Conservation (phyloP, 768 basidiomycete genomes). For the Mycena vitilis region DNA sequence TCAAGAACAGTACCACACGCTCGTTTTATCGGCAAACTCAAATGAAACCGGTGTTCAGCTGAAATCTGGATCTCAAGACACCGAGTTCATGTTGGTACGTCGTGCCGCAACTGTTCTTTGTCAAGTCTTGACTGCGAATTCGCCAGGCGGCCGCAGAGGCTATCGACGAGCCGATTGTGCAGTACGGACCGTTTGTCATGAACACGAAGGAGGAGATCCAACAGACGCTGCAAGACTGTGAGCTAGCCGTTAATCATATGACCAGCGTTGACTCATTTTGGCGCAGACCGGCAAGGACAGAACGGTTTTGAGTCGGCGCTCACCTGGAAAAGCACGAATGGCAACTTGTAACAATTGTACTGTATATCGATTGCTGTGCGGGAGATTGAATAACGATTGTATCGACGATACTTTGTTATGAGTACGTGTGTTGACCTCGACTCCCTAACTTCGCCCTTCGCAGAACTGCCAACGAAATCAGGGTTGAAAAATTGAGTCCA, state of each 20-base stretch:
- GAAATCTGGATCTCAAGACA: constrained; percentile 66
- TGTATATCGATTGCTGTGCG: neutral
- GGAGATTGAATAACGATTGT: no score
- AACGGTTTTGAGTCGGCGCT: constrained; percentile 95
- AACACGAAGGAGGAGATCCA: constrained; percentile 84
- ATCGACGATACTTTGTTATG: no score
- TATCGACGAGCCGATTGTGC: constrained; percentile 87
- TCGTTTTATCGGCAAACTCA: constrained; percentile 76
- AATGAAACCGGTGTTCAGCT: constrained; percentile 78
- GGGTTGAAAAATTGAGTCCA: no score
- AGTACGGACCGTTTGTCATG: constrained; percentile 92
- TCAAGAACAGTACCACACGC: constrained; percentile 77
- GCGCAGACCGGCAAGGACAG: constrained; percentile 71
- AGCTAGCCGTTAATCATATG: constrained; percentile 36
- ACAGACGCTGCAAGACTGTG: constrained; percentile 85
- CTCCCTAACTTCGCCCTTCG: no score
- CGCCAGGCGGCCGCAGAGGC: constrained; percentile 85
- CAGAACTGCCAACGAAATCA: no score
- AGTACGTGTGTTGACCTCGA: no score
- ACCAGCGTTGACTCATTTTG: constrained; percentile 15
- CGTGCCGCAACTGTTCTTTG: no score
- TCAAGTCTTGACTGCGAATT: neutral
- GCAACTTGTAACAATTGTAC: neutral
- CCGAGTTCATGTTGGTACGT: constrained; percentile 80
- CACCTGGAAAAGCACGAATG: constrained; percentile 76